Evolutionary conservation across 805 yeast genomes (phyloP), one percentile per base, ranked within the genome.

Genomic region (Clavispora fructus): DNA sequence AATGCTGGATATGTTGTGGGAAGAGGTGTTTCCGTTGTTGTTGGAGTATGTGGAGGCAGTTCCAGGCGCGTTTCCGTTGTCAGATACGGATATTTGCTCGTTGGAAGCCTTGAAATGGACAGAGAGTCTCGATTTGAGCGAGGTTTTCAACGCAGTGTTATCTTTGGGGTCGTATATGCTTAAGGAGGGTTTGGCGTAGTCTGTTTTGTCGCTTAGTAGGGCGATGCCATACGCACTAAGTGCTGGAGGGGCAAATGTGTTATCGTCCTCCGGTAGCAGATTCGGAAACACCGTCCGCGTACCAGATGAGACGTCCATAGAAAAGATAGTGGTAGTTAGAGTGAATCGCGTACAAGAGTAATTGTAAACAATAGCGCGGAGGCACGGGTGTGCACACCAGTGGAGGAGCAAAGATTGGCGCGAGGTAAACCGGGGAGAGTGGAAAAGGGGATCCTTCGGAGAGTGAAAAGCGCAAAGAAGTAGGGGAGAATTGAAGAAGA

Each of bases 161-260:
- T 62, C 60, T 6, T 68, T 67, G 16, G 48, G 25, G 7, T 46
- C 41, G 42, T 29, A 44, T 40, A 25, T 40, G 19, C 35, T 14
- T 39, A 26, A 26, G 33, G 56, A 49, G 11, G 32, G 28, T 29
- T 56, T 56, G 37, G 25, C 37, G 25, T 33, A 17, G 23, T 33
- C 37, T 33, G 37, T 33, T 37, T 62, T 50, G 29, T 69, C 74
- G 35, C 74, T 69, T 33, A 80, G 62, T 23, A 80, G 61, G 25
- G 81, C 83, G 17, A 77, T 67, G 32, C 82, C 78, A 55, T 79
- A 81, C 6, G 79, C 71, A 56, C 84, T 79, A 48, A 80, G 65
- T 12, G 78, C 79, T 2, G 86, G 86, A 1, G 85, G 85, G 39
- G 75, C 68, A 55, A 76, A 76, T 35, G 77, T 74, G 49, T 69